phyloP scores from a whole-genome alignment of 1,284 basidiomycete genomes.

The Microbotryum violaceum region DNA sequence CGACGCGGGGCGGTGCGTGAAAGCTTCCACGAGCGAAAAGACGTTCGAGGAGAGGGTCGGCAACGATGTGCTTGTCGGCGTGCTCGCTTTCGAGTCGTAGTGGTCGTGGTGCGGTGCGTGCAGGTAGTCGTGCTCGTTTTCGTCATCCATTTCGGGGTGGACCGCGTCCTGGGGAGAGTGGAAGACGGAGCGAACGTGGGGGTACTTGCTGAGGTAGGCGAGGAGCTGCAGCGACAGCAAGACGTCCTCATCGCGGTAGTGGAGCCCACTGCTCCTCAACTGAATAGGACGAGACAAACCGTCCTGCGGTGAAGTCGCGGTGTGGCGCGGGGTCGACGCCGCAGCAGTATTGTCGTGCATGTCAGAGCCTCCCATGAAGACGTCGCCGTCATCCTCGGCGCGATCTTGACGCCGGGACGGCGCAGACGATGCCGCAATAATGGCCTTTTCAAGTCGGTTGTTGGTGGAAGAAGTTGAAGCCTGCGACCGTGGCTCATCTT shows the following conservation, averaged over 20 bases:
- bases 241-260: constrained; percentile 89
- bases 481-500: constrained; percentile 4
- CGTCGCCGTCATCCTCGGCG: constrained; percentile 13
- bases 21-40: constrained; percentile 91
- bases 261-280: constrained; percentile 2
- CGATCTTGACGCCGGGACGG: not conserved
- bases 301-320: not conserved
- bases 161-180: constrained; percentile 46
- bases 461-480: not conserved
- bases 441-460: not conserved
- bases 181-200: constrained; percentile 93
- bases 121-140: not conserved
- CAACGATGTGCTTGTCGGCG: not conserved
- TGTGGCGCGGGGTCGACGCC: constrained; percentile 1
- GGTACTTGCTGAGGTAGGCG: constrained; percentile 95
- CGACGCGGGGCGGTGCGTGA: constrained; percentile 84
- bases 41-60: constrained; percentile 43
- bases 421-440: not conserved
- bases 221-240: constrained; percentile 82
- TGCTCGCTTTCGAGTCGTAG: not conserved
- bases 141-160: not conserved
- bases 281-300: not conserved
- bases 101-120: not conserved
- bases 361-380: constrained; percentile 14
- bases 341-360: not conserved